Percentiles rank a stretch among this genome's conserved stretches.
Evolutionary conservation across 2,329 filamentous ascomycete species (phyloP).

Genomic region (Phyllachora maydis): DNA sequence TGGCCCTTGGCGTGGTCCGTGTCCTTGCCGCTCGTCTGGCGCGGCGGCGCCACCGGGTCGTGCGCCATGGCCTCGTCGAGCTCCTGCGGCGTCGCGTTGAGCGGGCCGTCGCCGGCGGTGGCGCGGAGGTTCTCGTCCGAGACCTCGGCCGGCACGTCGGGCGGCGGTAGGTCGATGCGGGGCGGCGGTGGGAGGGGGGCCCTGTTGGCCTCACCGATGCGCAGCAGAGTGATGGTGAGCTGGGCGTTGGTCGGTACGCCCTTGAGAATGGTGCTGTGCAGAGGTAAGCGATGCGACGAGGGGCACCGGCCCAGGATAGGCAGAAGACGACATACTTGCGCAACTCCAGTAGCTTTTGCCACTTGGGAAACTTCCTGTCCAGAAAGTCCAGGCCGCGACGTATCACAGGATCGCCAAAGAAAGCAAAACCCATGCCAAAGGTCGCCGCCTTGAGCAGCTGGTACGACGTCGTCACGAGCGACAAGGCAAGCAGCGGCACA

Average conservation of each 20-base stretch:
- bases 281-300: no score
- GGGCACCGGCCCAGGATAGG: no score
- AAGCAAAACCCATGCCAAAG: conserved; percentile 49
- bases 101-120: conserved; percentile 20
- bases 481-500: conserved; percentile 26
- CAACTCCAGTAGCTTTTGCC: conserved; percentile 55
- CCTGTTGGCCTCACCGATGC: conserved; percentile 64
- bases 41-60: conserved; percentile 12
- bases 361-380: conserved; percentile 42
- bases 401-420: conserved; percentile 66
- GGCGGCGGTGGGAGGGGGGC: conserved; percentile 49
- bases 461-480: conserved; percentile 33
- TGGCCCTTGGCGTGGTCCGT: conserved; percentile 22
- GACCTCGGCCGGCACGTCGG: conserved; percentile 12
- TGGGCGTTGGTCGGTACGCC: conserved; percentile 77
- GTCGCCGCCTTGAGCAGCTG: conserved; percentile 42
- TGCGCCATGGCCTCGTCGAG: conserved; percentile 39
- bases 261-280: conserved; percentile 55
- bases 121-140: conserved; percentile 28
- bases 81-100: conserved; percentile 44
- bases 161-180: conserved; percentile 12
- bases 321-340: no score
- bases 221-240: conserved; percentile 58
- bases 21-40: conserved; percentile 18
- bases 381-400: conserved; percentile 33